Evolutionary conservation across 345 rosid species (phyloP).

Genomic region (Psidium guajava): DNA sequence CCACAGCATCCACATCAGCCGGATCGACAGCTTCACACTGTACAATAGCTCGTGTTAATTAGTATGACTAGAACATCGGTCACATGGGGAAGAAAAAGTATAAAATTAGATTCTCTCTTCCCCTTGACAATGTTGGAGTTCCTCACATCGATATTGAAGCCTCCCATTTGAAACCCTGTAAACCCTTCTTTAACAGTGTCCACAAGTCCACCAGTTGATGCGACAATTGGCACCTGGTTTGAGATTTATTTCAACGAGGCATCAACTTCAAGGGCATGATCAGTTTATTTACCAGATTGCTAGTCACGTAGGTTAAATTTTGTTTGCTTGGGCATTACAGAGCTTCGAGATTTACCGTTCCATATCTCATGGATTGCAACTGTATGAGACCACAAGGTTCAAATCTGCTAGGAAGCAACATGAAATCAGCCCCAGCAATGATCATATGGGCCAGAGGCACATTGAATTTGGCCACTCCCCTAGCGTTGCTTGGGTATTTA

Average conservation of each 20-base stretch:
- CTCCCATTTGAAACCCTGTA: conserved; percentile 92
- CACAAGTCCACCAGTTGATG: conserved; percentile 95
- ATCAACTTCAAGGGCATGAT: background rate
- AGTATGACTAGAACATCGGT: background rate
- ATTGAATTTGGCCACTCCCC: conserved; percentile 76
- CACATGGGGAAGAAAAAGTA: background rate
- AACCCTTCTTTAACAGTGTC: conserved; percentile 85
- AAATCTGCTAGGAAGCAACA: conserved; percentile 80
- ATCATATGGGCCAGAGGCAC: conserved; percentile 82
- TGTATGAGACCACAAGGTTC: conserved; percentile 99
- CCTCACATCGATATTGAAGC: conserved; percentile 62
- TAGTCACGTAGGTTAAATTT: background rate
- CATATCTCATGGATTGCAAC: conserved; percentile 93
- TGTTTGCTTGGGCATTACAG: background rate
- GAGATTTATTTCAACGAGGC: background rate
- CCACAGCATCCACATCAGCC: conserved; percentile 61
- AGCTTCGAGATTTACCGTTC: conserved; percentile 40
- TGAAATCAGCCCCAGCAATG: conserved; percentile 81
- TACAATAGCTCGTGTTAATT: background rate
- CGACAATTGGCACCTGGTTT: conserved; percentile 62
- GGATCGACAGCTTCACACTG: conserved; percentile 83
- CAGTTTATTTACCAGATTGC: background rate
- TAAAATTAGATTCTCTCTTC: background rate
- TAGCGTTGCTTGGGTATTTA: conserved; percentile 53
- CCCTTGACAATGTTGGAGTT: background rate